Conservation (phyloP, 495 filamentous ascomycete genomes). For the Venustampulla echinocandica region DNA sequence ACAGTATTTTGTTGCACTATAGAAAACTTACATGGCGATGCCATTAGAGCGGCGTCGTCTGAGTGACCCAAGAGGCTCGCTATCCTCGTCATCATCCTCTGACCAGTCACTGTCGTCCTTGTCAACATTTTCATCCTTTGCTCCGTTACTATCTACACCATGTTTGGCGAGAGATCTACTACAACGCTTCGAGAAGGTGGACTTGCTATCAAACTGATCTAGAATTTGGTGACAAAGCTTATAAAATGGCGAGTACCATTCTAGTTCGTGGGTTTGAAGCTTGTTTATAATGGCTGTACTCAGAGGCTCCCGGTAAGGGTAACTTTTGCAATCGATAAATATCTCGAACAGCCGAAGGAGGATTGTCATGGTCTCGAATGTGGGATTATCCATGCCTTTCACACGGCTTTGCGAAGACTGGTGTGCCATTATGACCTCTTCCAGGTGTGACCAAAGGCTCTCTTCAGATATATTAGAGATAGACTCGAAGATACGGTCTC, state of each 20-base stretch:
- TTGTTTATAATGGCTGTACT: neutral
- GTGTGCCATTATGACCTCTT: constrained; percentile 7
- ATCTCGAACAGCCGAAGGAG: constrained; percentile 16
- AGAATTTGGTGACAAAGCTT: constrained; percentile 4
- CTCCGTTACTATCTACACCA: neutral
- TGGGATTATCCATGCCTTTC: constrained; percentile 13
- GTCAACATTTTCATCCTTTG: neutral
- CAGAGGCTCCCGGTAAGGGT: neutral
- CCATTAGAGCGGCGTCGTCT: constrained; percentile 1
- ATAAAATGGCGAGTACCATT: constrained; percentile 8
- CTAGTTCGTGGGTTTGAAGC: neutral
- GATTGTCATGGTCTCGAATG: constrained; percentile 4
- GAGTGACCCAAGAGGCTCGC: constrained; percentile 6
- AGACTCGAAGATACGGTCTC: constrained; percentile 6
- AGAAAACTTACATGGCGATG: constrained; percentile 2
- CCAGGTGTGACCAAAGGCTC: constrained; percentile 15
- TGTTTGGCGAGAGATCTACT: too few relatives aligned
- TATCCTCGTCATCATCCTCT: constrained; percentile 12
- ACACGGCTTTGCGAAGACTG: neutral
- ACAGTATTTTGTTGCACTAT: neutral
- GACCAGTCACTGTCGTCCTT: too few relatives aligned
- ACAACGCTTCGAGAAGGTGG: too few relatives aligned
- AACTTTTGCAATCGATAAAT: constrained; percentile 13
- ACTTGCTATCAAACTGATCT: too few relatives aligned
- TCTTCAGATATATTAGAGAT: constrained; percentile 4